phyloP scores from a whole-genome alignment of 1,139 yeast species.

The Meyerozyma smithsonii region DNA sequence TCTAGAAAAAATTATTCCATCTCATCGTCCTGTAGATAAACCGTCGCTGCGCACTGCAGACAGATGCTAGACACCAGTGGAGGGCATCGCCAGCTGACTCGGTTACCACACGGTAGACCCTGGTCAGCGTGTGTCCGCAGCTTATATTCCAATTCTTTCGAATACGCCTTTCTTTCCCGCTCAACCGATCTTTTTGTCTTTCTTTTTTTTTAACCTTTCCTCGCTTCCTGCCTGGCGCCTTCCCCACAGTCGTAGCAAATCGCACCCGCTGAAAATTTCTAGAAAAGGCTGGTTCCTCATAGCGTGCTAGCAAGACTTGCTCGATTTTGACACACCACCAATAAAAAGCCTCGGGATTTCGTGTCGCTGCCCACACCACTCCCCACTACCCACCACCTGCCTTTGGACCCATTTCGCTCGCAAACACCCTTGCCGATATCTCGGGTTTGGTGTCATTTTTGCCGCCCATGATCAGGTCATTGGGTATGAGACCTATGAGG shows the following conservation, averaged over 20 bases:
- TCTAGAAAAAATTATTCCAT: constrained; percentile 4
- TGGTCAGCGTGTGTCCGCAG: too few species aligned
- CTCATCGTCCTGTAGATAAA: constrained; percentile 2
- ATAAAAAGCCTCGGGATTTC: too few species aligned
- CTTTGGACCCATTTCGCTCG: background rate
- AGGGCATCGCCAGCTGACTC: background rate
- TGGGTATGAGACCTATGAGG: background rate
- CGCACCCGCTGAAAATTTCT: constrained; percentile 4
- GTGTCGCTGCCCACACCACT: too few species aligned
- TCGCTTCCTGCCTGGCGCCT: background rate
- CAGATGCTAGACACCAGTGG: constrained; percentile 3
- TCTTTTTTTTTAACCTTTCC: background rate
- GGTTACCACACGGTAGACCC: too few species aligned
- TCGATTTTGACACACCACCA: too few species aligned
- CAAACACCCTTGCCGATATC: too few species aligned
- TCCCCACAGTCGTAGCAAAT: background rate
- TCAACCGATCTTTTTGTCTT: background rate
- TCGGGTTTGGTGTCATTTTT: too few species aligned
- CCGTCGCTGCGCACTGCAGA: constrained; percentile 1
- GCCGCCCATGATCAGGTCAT: background rate
- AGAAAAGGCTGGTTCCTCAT: background rate
- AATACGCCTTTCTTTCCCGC: background rate
- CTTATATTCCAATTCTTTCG: too few species aligned
- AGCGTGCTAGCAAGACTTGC: too few species aligned
- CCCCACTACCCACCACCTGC: background rate